Conservation (phyloP, 2,329 filamentous ascomycete genomes). For the Monosporascus sp. region DNA sequence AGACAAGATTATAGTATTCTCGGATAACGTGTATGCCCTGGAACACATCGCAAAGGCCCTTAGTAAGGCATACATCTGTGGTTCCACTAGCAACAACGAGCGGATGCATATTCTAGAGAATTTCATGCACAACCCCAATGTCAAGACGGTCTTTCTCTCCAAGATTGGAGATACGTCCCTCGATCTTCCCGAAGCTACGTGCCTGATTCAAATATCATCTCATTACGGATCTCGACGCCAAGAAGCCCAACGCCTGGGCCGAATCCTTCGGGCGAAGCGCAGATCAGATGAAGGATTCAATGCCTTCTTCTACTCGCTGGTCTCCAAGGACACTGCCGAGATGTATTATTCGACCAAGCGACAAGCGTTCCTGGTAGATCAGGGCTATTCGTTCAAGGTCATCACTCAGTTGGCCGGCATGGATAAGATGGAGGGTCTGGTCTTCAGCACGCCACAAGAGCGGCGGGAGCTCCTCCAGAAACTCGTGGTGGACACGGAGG, state of each 20-base stretch:
- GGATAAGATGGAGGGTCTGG: constrained; percentile 74
- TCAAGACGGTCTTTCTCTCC: constrained; percentile 91
- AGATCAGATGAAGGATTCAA: constrained; percentile 98
- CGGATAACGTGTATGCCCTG: constrained; percentile 92
- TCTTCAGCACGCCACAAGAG: constrained; percentile 73
- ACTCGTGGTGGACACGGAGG: constrained; percentile 83
- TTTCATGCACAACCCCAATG: constrained; percentile 85
- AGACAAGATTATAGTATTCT: constrained; percentile 98
- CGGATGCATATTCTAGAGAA: constrained; percentile 85
- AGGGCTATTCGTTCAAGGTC: constrained; percentile 98
- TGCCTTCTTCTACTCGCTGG: constrained; percentile 96
- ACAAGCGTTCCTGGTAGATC: constrained; percentile 94
- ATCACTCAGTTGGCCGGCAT: constrained; percentile 94
- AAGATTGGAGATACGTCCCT: constrained; percentile 99
- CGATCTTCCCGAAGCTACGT: constrained; percentile 92
- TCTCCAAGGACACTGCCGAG: constrained; percentile 94
- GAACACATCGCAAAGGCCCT: constrained; percentile 80
- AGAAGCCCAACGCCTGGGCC: constrained; percentile 87
- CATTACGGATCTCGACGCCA: constrained; percentile 96
- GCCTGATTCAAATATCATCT: constrained; percentile 93
- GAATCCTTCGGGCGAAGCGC: constrained; percentile 90
- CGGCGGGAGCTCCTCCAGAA: constrained; percentile 83
- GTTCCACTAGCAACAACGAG: constrained; percentile 79
- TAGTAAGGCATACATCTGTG: constrained; percentile 85
- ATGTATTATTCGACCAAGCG: constrained; percentile 98